Conservation (phyloP, 495 filamentous ascomycete genomes). For the Aspergillus nanangensis region DNA sequence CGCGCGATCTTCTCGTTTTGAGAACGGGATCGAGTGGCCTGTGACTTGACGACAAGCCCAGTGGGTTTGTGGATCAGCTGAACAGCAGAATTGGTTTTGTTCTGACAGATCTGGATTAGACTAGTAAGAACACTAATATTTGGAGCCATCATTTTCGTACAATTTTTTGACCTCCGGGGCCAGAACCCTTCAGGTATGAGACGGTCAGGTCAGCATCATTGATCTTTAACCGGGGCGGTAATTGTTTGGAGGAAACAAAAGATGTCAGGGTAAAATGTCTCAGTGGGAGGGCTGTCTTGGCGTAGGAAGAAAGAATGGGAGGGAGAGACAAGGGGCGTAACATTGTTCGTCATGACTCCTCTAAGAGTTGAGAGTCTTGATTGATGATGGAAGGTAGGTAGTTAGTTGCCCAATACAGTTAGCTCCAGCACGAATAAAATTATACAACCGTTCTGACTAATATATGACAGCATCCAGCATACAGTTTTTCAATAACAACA, state of each 20-base stretch:
- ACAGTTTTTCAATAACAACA: too few relatives aligned
- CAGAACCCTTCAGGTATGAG: slow-evolving; percentile 84
- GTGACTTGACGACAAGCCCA: slow-evolving; percentile 85
- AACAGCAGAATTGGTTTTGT: slow-evolving; percentile 95
- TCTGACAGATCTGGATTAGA: too few relatives aligned
- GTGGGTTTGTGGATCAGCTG: slow-evolving; percentile 88
- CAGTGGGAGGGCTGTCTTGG: not conserved
- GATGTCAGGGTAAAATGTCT: slow-evolving; percentile 26
- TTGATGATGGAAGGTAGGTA: too few relatives aligned
- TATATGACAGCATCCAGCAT: too few relatives aligned
- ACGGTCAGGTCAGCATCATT: slow-evolving; percentile 75
- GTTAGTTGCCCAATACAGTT: too few relatives aligned
- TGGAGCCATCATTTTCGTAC: too few relatives aligned
- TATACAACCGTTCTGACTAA: too few relatives aligned
- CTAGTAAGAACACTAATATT: too few relatives aligned
- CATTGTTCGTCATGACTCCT: slow-evolving; percentile 1
- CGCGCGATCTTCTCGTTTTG: slow-evolving; percentile 91
- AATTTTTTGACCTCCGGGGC: slow-evolving; percentile 96
- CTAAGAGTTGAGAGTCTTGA: too few relatives aligned
- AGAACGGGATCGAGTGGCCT: slow-evolving; percentile 78
- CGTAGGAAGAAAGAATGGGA: not conserved
- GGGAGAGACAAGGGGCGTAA: not conserved
- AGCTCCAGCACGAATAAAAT: too few relatives aligned
- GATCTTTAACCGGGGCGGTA: slow-evolving; percentile 73
- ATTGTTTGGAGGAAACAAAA: slow-evolving; percentile 38